phyloP scores from a whole-genome alignment of 2,329 filamentous ascomycete genomes.

The Trichoderma sp. region DNA sequence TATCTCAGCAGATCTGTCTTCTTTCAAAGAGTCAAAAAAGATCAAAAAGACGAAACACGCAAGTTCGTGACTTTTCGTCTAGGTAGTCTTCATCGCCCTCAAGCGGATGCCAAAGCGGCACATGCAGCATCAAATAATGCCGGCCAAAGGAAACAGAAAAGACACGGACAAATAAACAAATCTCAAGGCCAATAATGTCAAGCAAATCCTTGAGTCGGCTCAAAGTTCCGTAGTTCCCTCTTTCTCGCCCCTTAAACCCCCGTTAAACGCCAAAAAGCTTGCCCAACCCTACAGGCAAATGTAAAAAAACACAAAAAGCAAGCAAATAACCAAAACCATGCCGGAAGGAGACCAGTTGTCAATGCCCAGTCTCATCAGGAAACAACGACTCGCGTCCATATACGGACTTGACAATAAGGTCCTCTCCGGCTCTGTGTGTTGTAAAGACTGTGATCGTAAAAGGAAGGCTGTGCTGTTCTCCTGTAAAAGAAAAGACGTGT shows the following conservation, averaged over 20 bases:
- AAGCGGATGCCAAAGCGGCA: slow-evolving; percentile 1
- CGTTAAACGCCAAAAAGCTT: background rate
- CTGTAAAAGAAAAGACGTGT: background rate
- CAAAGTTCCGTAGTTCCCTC: slow-evolving; percentile 13
- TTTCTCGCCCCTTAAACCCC: slow-evolving; percentile 19
- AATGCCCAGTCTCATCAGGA: background rate
- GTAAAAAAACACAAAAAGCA: background rate
- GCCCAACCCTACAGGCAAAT: background rate
- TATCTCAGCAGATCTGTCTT: slow-evolving; percentile 6
- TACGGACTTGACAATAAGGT: background rate
- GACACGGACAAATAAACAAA: slow-evolving; percentile 3
- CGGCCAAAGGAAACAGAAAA: background rate
- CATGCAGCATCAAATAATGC: background rate
- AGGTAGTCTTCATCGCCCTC: slow-evolving; percentile 14
- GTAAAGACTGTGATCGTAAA: background rate
- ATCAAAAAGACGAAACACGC: slow-evolving; percentile 1
- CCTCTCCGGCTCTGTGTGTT: background rate
- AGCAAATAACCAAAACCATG: background rate
- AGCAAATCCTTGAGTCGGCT: slow-evolving; percentile 14
- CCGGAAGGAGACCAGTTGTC: background rate
- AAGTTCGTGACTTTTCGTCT: slow-evolving; percentile 26
- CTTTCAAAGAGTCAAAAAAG: background rate
- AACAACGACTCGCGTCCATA: background rate
- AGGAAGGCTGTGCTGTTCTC: slow-evolving; percentile 12
- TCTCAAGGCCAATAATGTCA: background rate